These are phyloP conservation scores for Globisporangium lucens DNA, from an alignment of 352 stramenopile species.

Conservation along the genomic window DNA sequence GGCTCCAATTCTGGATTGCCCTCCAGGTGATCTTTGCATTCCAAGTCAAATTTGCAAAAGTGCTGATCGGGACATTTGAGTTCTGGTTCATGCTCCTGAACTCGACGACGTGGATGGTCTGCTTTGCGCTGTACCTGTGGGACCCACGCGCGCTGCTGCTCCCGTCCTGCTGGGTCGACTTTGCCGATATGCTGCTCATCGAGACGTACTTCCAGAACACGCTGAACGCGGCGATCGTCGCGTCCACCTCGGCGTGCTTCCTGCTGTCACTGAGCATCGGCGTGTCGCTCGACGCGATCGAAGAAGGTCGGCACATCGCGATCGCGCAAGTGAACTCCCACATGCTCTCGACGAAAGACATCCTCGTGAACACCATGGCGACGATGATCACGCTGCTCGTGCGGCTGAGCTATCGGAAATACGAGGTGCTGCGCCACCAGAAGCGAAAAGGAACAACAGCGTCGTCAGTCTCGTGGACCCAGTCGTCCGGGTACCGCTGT, in stretches of 20 bases:
- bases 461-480: neutral
- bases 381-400: conserved; percentile 18
- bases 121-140: conserved; percentile 4
- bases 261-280: conserved; percentile 2
- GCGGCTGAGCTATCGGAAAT: conserved; percentile 10
- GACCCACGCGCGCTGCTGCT: conserved; percentile 11
- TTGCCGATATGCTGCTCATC: conserved; percentile 14
- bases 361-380: conserved; percentile 18
- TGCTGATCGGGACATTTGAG: conserved; percentile 11
- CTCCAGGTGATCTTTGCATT: conserved; percentile 10
- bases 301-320: neutral
- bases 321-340: neutral
- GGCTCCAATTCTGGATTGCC: conserved; percentile 4
- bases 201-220: conserved; percentile 13
- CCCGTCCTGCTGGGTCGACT: conserved; percentile 13
- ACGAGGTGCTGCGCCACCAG: neutral
- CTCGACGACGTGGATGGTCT: conserved; percentile 5
- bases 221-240: neutral
- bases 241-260: neutral
- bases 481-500: conserved; percentile 15
- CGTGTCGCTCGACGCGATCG: conserved; percentile 1
- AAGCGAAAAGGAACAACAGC: neutral
- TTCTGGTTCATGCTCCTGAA: conserved; percentile 10
- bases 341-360: conserved; percentile 7
- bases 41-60: conserved; percentile 8